phyloP scores from a whole-genome alignment of 73 alveolate genomes.

The Halteria grandinella region DNA sequence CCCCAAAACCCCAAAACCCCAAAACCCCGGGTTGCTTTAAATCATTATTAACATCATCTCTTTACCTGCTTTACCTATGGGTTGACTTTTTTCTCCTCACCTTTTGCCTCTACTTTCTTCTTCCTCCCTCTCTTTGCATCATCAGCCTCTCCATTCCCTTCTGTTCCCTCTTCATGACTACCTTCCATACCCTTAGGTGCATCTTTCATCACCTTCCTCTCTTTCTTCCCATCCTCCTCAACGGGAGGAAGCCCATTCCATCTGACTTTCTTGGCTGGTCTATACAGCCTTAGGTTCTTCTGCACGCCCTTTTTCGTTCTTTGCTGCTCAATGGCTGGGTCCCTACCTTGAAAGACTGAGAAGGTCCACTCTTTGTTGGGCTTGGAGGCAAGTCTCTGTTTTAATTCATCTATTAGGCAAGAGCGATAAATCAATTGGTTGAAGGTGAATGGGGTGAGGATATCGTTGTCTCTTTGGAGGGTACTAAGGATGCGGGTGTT shows the following conservation, averaged over 20 bases:
- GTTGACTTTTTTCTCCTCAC: no score
- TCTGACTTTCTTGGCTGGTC: constrained; percentile 25
- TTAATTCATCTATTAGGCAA: constrained; percentile 35
- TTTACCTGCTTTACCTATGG: no score
- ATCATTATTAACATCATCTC: no score
- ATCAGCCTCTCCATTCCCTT: no score
- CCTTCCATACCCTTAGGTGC: constrained; percentile 55
- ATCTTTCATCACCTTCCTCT: constrained; percentile 39
- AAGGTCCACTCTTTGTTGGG: constrained; percentile 42
- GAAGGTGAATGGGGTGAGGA: neutral
- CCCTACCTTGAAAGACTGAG: constrained; percentile 32
- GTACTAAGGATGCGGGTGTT: constrained; percentile 17
- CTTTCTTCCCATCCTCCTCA: constrained; percentile 28
- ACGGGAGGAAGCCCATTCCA: constrained; percentile 31
- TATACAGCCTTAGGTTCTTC: constrained; percentile 27
- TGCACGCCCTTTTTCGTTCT: constrained; percentile 12
- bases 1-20: no score
- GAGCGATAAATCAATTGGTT: constrained; percentile 14
- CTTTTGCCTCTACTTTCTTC: no score
- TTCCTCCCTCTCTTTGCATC: no score
- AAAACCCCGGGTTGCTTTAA: no score
- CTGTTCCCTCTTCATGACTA: no score
- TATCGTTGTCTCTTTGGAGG: constrained; percentile 25
- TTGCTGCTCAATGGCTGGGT: neutral
- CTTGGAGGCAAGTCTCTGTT: constrained; percentile 12